Conservation (phyloP, 1,284 basidiomycete genomes). For the Puccinia horiana region DNA sequence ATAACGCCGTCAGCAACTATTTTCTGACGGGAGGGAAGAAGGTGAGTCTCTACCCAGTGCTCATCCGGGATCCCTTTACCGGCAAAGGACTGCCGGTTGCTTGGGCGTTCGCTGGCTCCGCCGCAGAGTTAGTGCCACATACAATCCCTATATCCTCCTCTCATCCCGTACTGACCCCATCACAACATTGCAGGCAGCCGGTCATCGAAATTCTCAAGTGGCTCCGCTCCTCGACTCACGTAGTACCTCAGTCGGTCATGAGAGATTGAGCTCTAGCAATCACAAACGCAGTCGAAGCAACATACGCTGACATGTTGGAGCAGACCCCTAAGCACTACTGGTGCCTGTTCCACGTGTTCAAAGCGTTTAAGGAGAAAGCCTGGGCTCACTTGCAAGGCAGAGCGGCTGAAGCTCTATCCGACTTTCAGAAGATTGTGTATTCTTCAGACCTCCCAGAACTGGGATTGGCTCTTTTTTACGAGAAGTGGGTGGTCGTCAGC, state of each 20-base stretch:
- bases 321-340: not conserved
- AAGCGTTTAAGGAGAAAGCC: no score
- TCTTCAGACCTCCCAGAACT: no score
- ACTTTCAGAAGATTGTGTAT: no score
- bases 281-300: not conserved
- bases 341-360: not conserved
- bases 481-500: no score
- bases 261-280: not conserved
- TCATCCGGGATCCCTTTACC: not conserved
- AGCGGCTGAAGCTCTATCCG: no score
- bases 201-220: not conserved
- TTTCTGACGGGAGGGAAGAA: not conserved
- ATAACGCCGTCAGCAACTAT: not conserved
- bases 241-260: not conserved
- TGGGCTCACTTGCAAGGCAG: no score
- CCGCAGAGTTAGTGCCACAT: not conserved
- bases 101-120: not conserved
- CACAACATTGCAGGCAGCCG: no score
- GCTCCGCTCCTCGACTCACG: not conserved
- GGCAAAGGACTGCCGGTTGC: not conserved
- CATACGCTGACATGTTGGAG: not conserved
- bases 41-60: not conserved
- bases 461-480: no score
- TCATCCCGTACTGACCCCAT: no score
- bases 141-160: no score